Evolutionary conservation across 192 early-diverging fungal genomes (phyloP).

Genomic region (Backusella parvicylindrica): DNA sequence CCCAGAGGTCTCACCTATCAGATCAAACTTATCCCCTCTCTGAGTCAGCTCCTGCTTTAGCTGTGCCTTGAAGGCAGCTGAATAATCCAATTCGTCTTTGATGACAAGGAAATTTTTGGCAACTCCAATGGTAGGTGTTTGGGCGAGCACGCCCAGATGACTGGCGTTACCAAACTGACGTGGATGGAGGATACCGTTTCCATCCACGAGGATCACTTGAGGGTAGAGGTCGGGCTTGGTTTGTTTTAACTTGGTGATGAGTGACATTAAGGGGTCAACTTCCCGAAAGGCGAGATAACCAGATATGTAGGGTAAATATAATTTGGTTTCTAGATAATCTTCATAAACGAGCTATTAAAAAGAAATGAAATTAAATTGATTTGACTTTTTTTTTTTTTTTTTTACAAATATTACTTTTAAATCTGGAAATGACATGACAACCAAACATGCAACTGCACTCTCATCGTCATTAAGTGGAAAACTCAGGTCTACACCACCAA

Average conservation of each 20-base stretch:
- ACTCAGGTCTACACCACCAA: conserved; percentile 79
- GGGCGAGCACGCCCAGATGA: conserved; percentile 70
- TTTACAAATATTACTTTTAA: conserved; percentile 40
- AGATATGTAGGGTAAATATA: conserved; percentile 80
- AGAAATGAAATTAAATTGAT: background rate
- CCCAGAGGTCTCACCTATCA: conserved; percentile 43
- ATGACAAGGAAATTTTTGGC: conserved; percentile 89
- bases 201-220: conserved; percentile 80
- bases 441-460: conserved; percentile 70
- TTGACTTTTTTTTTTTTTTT: background rate
- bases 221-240: conserved; percentile 56
- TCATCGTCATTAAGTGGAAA: conserved; percentile 52
- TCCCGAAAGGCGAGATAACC: conserved; percentile 95
- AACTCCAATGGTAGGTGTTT: conserved; percentile 82
- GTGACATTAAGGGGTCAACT: conserved; percentile 51
- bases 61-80: conserved; percentile 43
- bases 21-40: conserved; percentile 38
- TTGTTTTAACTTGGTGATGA: conserved; percentile 53
- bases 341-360: conserved; percentile 58
- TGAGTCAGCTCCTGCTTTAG: conserved; percentile 34
- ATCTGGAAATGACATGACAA: conserved; percentile 66
- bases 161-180: conserved; percentile 84
- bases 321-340: conserved; percentile 48
- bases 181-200: conserved; percentile 87
- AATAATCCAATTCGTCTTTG: conserved; percentile 30